Base-by-base conservation (phyloP, 2,329 filamentous ascomycete genomes). In the Botrytis cinerea region DNA sequence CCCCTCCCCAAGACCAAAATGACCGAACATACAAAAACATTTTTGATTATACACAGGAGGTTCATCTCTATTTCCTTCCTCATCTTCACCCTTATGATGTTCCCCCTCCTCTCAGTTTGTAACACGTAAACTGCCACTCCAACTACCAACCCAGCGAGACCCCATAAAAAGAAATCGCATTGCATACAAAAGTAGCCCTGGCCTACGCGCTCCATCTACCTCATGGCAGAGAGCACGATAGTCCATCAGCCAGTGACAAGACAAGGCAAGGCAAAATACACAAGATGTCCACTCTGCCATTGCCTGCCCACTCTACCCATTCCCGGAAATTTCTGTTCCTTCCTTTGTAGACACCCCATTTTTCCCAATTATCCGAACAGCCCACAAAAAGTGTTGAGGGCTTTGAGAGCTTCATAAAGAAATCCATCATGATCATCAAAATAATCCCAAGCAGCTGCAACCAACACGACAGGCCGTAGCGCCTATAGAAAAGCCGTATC, bases 391-490 rank as follows among this genome's bases (percentile, higher is more conserved):
- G 8, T 57, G 38, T 28, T 40, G 62, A 51, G 51, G 40, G 57
- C 51, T 60, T 72, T 46, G 59, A 71, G 38, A 62, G 45, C 66
- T 63, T 70, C 72, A 69, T 73, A 70, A 70, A 73, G 67, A 61
- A 73, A 73, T 72, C 62, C 71, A 69, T 72, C 71, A 72, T 72
- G 43, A 60, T 68, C 62, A 72, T 72, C 71, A 72, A 54, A 68
- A 32, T 67, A 72, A 60, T 61, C 40, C 62, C 70, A 63, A 72
- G 46, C 40, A 68, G 48, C 48, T 43, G 20, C 71, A 72, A 69
- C 54, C 46, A 62, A 62, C 43, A 64, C 51, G 63, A 71, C 35
- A 61, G 67, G 68, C 59, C 68, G 14, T 69, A 71, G 69, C 60
- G 69, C 63, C 61, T 62, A 69, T 63, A 61, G 59, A 63, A 59